Evolutionary conservation across 176 grass and related monocot genomes (phyloP), one percentile per base, ranked within the genome.

Genomic region (Triticum urartu): DNA sequence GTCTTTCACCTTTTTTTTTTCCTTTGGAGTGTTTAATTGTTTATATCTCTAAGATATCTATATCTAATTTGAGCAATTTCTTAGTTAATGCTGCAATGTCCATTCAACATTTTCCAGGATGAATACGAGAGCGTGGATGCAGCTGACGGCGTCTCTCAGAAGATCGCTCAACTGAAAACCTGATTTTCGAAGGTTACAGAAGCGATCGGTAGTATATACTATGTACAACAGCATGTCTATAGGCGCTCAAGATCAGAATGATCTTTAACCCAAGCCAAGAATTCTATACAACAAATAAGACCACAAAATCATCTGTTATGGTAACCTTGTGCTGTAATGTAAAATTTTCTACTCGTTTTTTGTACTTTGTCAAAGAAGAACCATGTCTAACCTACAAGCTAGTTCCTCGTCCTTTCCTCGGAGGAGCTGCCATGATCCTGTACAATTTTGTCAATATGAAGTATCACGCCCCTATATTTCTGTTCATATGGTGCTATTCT

Each of bases 101-200:
- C 61, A 56, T 42, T 24, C 32, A 26, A 9, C 26, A 54, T 9
- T 34, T 66, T 79, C 47, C 83, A 91, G 92, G 92, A 86, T 75
- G 78, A 91, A 5, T n/a, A 45, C 1, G 86, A 93, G 86, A 91
- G 17, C 63, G 15, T 88, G 62, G 80, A 91, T 36, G 92, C 59
- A 56, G 92, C 79, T 17, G 89, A 93, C 71, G 88, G 58, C 0
- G 68, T 91, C 60, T 86, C 89, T 8, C 72, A 86, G 84, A 93
- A 91, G 63, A 83, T 93, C 25, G 79, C 86, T 80, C 79, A 93
- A 79, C 64, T 93, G 77, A 88, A 90, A 75, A 84, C 91, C 64
- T 93, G 40, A 92, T 81, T 81, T 33, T 38, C 42, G 4, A 73
- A 64, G 72, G 42, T 84, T 42, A 72, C 84, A 72, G 17, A 77